phyloP scores from a whole-genome alignment of 106 monocot genomes.

The Dendrobium chrysotoxum region DNA sequence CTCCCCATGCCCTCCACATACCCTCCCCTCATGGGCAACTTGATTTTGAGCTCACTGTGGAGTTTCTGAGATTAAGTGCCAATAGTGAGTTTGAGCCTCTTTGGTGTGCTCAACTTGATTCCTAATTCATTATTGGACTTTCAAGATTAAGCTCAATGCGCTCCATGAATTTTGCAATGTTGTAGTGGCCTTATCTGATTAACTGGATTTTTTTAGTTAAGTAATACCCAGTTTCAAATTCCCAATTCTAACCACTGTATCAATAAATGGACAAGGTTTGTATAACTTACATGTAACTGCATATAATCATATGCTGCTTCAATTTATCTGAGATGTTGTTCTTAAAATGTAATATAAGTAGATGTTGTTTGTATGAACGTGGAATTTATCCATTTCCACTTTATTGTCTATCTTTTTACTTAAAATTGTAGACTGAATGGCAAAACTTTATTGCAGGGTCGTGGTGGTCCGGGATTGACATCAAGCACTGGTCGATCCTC shows the following conservation, averaged over 20 bases:
- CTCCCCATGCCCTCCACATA: background rate
- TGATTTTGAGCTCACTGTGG: background rate
- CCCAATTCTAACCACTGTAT: background rate
- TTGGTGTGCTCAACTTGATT: background rate
- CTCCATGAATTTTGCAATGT: too few species aligned
- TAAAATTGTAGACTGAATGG: background rate
- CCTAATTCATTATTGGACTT: background rate
- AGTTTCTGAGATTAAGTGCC: background rate
- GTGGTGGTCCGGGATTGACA: constrained; percentile 80
- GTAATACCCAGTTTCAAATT: background rate
- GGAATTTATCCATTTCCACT: background rate
- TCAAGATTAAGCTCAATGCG: background rate
- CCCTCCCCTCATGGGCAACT: background rate
- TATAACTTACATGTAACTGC: background rate
- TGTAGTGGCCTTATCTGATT: too few species aligned
- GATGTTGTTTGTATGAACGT: background rate
- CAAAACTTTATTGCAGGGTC: constrained; percentile 54
- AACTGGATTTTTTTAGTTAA: background rate
- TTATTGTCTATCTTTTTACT: background rate
- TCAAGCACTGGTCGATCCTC: constrained; percentile 36
- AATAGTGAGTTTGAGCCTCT: background rate
- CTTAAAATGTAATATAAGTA: background rate
- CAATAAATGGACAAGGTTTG: background rate
- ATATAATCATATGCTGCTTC: background rate
- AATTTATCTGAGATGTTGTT: background rate